phyloP scores from a whole-genome alignment of 2,329 filamentous ascomycete genomes.

The Aureobasidium namibiae region DNA sequence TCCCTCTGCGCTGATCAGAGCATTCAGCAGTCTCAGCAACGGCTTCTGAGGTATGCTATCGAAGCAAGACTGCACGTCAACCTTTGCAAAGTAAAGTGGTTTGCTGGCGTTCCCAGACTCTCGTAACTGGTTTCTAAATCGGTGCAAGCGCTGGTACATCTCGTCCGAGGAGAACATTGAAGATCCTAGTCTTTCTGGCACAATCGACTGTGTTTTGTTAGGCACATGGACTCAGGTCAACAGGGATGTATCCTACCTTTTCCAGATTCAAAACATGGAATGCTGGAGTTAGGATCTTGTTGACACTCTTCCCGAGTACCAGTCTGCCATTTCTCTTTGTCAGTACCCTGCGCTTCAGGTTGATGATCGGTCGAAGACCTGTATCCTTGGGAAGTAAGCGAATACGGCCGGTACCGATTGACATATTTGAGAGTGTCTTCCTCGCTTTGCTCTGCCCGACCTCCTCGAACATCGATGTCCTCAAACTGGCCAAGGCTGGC shows the following conservation, averaged over 20 bases:
- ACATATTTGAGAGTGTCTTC: constrained; percentile 51
- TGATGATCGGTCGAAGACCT: constrained; percentile 77
- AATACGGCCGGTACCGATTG: constrained; percentile 68
- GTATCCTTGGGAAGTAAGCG: constrained; percentile 73
- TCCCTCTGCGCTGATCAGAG: constrained; percentile 46
- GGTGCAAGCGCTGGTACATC: constrained; percentile 64
- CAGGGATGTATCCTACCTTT: constrained; percentile 43
- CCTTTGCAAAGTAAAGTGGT: constrained; percentile 76
- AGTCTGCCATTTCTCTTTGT: constrained; percentile 45
- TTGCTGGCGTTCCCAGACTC: constrained; percentile 26
- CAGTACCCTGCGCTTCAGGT: constrained; percentile 60
- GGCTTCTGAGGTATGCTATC: constrained; percentile 85
- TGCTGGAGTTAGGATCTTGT: constrained; percentile 61
- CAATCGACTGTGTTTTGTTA: constrained; percentile 21
- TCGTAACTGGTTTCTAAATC: constrained; percentile 52
- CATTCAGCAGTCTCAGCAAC: constrained; percentile 58
- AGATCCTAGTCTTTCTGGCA: constrained; percentile 59
- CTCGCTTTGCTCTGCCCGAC: constrained; percentile 51
- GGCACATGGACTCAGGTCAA: neutral
- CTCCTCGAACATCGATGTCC: constrained; percentile 69
- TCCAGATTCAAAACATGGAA: constrained; percentile 73
- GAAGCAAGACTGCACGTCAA: constrained; percentile 87
- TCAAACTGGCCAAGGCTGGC: constrained; percentile 61
- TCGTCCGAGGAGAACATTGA: constrained; percentile 75
- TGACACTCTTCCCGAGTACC: constrained; percentile 57